Base-by-base conservation (phyloP, 1,139 yeast species). In the Wickerhamiella pararugosa region DNA sequence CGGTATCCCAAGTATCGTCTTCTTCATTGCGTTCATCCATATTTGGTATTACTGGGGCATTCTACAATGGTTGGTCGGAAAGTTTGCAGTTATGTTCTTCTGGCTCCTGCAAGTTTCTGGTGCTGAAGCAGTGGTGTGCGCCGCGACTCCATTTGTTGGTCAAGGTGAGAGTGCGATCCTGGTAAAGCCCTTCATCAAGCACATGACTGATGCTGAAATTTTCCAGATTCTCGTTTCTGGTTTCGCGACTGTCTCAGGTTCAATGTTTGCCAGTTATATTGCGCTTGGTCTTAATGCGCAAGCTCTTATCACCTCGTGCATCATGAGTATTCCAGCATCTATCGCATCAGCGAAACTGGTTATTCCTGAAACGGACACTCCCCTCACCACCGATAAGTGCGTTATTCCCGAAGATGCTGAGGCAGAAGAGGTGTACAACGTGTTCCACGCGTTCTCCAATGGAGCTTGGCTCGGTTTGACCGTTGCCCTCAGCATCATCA, bases 261-360 rank as follows among this genome's bases (percentile, higher is more conserved):
- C 79, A 1, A 80, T 75, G 28, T 65, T 76, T 50, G 80, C 74
- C 7, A 73, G 80, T 7, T 76, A 76, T 54, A 75, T 76, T 51
- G 76, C 77, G 4, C 66, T 76, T 56, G 82, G 82, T 36, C 66
- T 75, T 51, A 73, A 73, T 50, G 69, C 81, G 2, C 79, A 75
- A 55, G 80, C 80, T 6, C 64, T 76, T 52, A 74, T 76, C 26
- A 71, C 79, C 21, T 72, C 79, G 27, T 76, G 81, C 66, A 78
- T 76, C 47, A 76, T 76, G 82, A 75, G 80, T 2, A 75, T 76
- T 55, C 82, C 82, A 5, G 78, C 79, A 29, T 71, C 79, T 7
- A 62, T 76, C 47, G 79, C 80, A 7, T 71, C 75, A 26, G 73
- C 81, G 11, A 75, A 75, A 55, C 64, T 76, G 50, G 67, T 81